Conservation (phyloP, 2,329 filamentous ascomycete species). For the Tolypocladium paradoxum region DNA sequence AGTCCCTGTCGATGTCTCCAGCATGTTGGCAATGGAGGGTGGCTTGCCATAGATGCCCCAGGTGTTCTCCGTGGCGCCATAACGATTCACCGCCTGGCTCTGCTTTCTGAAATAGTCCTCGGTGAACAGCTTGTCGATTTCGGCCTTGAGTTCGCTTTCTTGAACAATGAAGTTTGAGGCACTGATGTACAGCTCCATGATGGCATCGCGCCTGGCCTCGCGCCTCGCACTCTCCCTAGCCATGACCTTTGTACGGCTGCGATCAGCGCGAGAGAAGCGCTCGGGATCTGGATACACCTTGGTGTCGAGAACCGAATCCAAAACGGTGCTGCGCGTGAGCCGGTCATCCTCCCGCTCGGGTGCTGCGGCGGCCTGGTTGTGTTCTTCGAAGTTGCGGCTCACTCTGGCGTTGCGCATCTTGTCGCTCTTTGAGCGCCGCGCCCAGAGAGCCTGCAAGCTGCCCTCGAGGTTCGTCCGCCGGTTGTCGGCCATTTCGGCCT, state of each 20-base stretch:
- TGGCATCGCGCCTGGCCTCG: slow-evolving; percentile 52
- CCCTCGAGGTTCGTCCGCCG: slow-evolving; percentile 63
- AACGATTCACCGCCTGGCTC: slow-evolving; percentile 16
- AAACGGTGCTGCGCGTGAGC: slow-evolving; percentile 59
- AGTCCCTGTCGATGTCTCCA: slow-evolving; percentile 23
- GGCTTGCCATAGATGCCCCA: slow-evolving; percentile 41
- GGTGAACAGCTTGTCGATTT: slow-evolving; percentile 68
- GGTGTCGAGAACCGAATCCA: slow-evolving; percentile 36
- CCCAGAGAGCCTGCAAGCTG: slow-evolving; percentile 59
- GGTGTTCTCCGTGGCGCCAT: slow-evolving; percentile 33
- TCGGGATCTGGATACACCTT: slow-evolving; percentile 49
- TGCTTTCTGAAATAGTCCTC: slow-evolving; percentile 41
- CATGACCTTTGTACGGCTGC: slow-evolving; percentile 31
- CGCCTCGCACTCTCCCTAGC: slow-evolving; percentile 34
- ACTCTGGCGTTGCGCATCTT: slow-evolving; percentile 24
- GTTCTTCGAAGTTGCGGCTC: slow-evolving; percentile 32
- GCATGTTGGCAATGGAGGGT: slow-evolving; percentile 32
- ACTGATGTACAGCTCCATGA: slow-evolving; percentile 85
- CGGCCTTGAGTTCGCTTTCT: slow-evolving; percentile 62
- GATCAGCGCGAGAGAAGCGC: slow-evolving; percentile 44
- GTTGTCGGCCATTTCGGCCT: slow-evolving; percentile 58
- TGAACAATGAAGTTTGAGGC: slow-evolving; percentile 78
- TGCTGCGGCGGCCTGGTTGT: slow-evolving; percentile 41
- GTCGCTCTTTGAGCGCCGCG: slow-evolving; percentile 45
- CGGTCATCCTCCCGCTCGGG: slow-evolving; percentile 67